phyloP scores from a whole-genome alignment of 495 filamentous ascomycete genomes.

The Thozetella sp. region DNA sequence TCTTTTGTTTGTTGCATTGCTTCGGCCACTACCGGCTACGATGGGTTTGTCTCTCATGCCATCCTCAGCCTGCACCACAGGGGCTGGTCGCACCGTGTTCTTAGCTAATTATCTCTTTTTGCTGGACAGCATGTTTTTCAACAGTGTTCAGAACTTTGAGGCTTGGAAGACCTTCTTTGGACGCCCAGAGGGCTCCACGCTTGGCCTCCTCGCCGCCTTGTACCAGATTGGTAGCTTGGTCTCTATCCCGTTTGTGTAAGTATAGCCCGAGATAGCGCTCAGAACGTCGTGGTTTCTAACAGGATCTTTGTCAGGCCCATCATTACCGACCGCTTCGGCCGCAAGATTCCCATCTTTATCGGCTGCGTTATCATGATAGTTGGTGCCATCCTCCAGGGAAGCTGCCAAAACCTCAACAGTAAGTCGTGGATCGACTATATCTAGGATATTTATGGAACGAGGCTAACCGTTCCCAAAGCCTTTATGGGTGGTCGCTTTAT shows the following conservation, averaged over 20 bases:
- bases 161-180: constrained; percentile 51
- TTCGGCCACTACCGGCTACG: constrained; percentile 68
- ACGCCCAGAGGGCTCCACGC: constrained; percentile 49
- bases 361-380: constrained; percentile 67
- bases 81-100: neutral
- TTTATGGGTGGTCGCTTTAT: constrained; percentile 47
- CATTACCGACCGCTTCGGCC: constrained; percentile 62
- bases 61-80: neutral
- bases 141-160: constrained; percentile 53
- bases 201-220: constrained; percentile 68
- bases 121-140: constrained; percentile 52
- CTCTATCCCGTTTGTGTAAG: constrained; percentile 66
- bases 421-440: constrained; percentile 30
- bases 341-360: constrained; percentile 60
- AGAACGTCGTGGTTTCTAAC: constrained; percentile 16
- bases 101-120: neutral
- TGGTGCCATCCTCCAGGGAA: constrained; percentile 59
- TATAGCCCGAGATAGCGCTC: neutral
- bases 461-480: constrained; percentile 2
- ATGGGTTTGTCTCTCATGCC: constrained; percentile 44
- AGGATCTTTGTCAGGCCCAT: constrained; percentile 42
- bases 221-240: constrained; percentile 68
- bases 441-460: no score
- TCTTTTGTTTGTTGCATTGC: constrained; percentile 59
- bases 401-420: constrained; percentile 42